Base-by-base conservation (phyloP, 768 basidiomycete species). In the Leccinellum luteum region DNA sequence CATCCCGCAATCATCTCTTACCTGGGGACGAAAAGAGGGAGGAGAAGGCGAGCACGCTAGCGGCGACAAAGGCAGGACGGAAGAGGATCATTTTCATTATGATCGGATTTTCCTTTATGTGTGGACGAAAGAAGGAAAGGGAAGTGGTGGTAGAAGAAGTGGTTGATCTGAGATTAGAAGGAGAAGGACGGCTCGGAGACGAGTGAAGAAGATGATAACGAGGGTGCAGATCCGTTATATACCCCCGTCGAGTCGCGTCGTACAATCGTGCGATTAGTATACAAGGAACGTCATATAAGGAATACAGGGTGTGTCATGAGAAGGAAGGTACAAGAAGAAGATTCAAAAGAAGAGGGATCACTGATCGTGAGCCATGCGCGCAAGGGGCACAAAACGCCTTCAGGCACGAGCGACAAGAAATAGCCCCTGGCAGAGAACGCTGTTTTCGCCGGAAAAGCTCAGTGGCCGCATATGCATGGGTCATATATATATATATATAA, bases 11-110 rank as follows among this genome's bases (percentile, higher is more conserved):
- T 14, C 17, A 25, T 15, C 8, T 10, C 67, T 38, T 38, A 57
- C 69, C 67, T 45, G 67, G 31, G 2, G 56, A 23, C 12, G 52
- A 27, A 10, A 68, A 48, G 25, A 55, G 6, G 54, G 56, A 62
- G 23, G 65, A 38, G 5, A 65, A 28, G 15, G 54, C 19, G 5
- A 63, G 8, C 2, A 44, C n/a, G 3, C 54, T n/a, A 14, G 38
- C 38, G 4, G 38, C 38, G 49, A 71, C 34, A 45, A 62, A 63
- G 28, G 57, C 51, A 14, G 68, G 57, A 7, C 68, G 69, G 49
- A 67, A 67, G 48, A 65, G 52, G 32, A 59, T 12, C 63, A 71
- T 61, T 45, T 60, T 60, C 59, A 64, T 66, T 43, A 38, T n/a
- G 0, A 38, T n/a, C 57, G 21, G n/a, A 17, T 44, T 44, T 21